phyloP scores from a whole-genome alignment of 345 rosid species.

The Erodium maritimum region DNA sequence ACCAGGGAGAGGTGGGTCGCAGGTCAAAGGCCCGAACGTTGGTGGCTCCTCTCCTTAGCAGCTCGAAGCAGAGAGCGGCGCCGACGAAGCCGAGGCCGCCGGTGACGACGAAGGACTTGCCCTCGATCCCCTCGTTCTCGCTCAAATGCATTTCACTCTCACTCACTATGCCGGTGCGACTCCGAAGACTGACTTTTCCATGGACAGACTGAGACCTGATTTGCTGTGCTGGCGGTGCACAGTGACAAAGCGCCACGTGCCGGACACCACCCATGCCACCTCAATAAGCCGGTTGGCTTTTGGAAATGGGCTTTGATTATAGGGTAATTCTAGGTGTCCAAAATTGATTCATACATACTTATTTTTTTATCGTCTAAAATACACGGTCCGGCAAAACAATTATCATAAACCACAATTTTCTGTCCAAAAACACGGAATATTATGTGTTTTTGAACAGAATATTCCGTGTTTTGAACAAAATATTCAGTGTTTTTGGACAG shows the following conservation, averaged over 20 bases:
- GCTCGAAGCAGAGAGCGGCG: constrained; percentile 69
- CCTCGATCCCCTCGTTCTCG: constrained; percentile 90
- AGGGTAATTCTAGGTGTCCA: too few relatives aligned
- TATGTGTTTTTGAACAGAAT: too few relatives aligned
- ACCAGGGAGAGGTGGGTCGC: constrained; percentile 61
- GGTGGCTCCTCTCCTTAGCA: constrained; percentile 71
- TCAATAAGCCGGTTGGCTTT: too few relatives aligned
- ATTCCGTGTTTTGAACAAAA: too few relatives aligned
- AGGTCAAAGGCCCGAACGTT: constrained; percentile 74
- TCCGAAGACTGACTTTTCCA: not conserved
- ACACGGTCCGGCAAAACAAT: too few relatives aligned
- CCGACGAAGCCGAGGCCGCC: constrained; percentile 87
- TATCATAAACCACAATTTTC: too few relatives aligned
- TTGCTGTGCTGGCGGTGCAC: not conserved
- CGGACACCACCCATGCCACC: not conserved
- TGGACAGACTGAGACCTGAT: not conserved
- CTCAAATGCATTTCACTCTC: constrained; percentile 53
- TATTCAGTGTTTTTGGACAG: too few relatives aligned
- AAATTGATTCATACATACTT: too few relatives aligned
- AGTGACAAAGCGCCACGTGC: not conserved
- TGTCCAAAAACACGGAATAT: too few relatives aligned
- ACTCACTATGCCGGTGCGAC: not conserved
- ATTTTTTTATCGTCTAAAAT: too few relatives aligned
- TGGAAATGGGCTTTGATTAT: too few relatives aligned
- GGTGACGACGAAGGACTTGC: constrained; percentile 57